Base-by-base conservation (phyloP, 768 basidiomycete species). In the Lentinus tigrinus region DNA sequence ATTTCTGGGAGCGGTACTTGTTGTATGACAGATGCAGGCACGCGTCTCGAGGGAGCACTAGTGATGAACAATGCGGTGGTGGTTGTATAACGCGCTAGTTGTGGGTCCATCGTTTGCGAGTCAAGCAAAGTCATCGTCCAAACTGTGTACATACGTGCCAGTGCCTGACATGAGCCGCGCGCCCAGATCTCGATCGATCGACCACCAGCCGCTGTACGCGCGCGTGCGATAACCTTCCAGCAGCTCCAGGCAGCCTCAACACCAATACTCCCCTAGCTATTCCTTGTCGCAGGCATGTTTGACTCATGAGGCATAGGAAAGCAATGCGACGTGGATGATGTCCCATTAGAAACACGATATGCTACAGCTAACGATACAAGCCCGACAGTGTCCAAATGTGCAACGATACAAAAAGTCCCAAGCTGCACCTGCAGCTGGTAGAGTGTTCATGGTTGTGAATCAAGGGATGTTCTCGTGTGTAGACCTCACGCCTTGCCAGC, bases 401-500 rank as follows among this genome's bases (percentile, higher is more conserved):
- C 21, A 46, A 23, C 43, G 43, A 23, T 46, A 46, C 43, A 23
- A 38, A 37, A 9, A 26, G 31, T 31, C 31, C 31, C 31, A 42
- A 47, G 50, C 46, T 36, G 51, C 51, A n/a, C 44, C 56, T 51
- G 49, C 56, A 57, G 56, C 39, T 16, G 38, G 40, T 47, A 49
- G 38, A 51, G 31, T 36, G 48, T 36, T 23, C 48, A 11, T 13
- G 21, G 37, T 28, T 19, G 24, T 37, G 31, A 17, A 3, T 19
- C 23, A 8, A 19, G 23, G 10, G 24, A 38, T 40, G 47, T 48
- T 28, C 40, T 28, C 17, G 14, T 14, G 42, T 17, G n/a, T 17
- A 28, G 26, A 24, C 9, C 44, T 63, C 38, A 66, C 44, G 63
- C 75, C 63, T 79, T 75, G 73, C 78, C 64, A 26, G 73, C 67